Evolutionary conservation across 352 stramenopile species (phyloP), one percentile per base, ranked within the genome.

Genomic region (Globisporangium carolinianum): DNA sequence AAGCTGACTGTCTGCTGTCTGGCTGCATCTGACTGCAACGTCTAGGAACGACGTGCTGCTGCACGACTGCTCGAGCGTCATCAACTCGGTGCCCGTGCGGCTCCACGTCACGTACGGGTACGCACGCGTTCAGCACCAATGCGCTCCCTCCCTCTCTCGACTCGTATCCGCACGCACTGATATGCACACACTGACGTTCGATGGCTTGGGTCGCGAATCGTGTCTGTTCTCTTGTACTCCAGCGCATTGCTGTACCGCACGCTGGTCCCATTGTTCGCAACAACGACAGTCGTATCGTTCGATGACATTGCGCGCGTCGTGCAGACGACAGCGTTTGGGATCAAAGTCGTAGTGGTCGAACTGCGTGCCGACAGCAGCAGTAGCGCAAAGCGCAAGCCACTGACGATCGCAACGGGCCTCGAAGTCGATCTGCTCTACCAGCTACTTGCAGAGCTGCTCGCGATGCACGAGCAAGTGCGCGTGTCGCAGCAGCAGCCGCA

Each of bases 101-200:
- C 69, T 94, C 11, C 73, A 90, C 53, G 72, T 94, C 51, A 91
- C 84, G 0, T 91, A 81, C 60, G 77, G 80, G 83, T 91, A 71
- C 61, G 70, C 51, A 32, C 24, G 24, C 24, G 1, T 32, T 32
- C 24, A 32, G 24, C 24, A 32, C 24, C 24, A 32, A 32, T 32
- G 24, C 10, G n/a, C 42, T 17, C 42, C 2, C 42, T 43, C 1
- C 5, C 7, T 35, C 24, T 14, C 1, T 10, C 51, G 41, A 32
- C 24, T 32, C 24, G 24, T 32, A 32, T 32, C 1, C 24, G 24
- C 24, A 32, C 24, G 3, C 24, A 32, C 24, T 32, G 24, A 32
- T 32, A 32, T 32, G 24, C 24, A 32, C 24, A 32, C 24, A 32
- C 2, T 32, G 24, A 32, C 24, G 24, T 32, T 32, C 24, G 24